Base-by-base conservation (phyloP, 139 green algal genomes). In the Protoeuglena noctilucae region DNA sequence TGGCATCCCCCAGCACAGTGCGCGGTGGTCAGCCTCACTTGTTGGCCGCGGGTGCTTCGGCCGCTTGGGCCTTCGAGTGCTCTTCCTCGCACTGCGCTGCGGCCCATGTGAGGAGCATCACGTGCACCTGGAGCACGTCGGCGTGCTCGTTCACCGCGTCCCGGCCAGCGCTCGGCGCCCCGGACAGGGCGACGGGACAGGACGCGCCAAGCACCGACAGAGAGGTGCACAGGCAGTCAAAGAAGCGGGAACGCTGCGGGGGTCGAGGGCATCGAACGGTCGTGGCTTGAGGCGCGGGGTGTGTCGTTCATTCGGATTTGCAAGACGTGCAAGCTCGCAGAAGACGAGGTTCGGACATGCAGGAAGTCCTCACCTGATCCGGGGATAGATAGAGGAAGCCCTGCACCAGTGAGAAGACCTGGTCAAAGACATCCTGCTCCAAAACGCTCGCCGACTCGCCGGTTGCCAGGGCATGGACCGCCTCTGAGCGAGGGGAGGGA, bases 121-220 rank as follows among this genome's bases (percentile, higher is more conserved):
- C 5, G 16, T 34, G 50, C n/a, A 66, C 26, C 31, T 83, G 82
- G 48, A 85, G 67, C 19, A 76, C 79, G 17, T 53, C 71, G 28
- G 68, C 57, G 58, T 84, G 67, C 18, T 56, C 25, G 3, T 66
- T 29, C 43, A 62, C 59, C 23, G 46, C 29, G 1, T 53, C 60
- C 4, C 26, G 22, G 12, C 48, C 30, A 19, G 59, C 45, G 3
- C 29, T 40, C 5, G 68, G 61, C 3, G 40, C 39, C 16, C 51
- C 54, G 3, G 57, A 39, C 27, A 75, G 39, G 40, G 72, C 34
- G 24, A 58, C 48, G 39, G 53, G 49, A 4, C 68, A 65, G 30
- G 71, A 84, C 1, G 66, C 59, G 23, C 50, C 71, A 5, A 85
- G 75, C 19, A 77, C 68, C n/a, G 70, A 69, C 2, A 87, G 67